A percentile compares a stretch with the other conserved stretches of the same genome.
phyloP scores from a whole-genome alignment of 2,329 filamentous ascomycete genomes.

The Coniochaeta hoffmannii region DNA sequence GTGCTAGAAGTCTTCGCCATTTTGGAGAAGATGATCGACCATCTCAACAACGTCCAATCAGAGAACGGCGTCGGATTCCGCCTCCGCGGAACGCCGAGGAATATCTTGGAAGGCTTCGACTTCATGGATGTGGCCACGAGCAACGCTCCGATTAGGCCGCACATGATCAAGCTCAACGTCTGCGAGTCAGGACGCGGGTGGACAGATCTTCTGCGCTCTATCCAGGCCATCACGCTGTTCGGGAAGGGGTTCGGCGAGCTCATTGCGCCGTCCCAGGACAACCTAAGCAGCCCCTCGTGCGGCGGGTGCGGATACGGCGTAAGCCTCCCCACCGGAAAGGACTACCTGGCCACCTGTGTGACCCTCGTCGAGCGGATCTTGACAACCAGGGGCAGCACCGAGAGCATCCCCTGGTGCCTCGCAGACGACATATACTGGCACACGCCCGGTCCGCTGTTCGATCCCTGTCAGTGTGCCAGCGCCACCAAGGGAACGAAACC shows the following conservation, averaged over 20 bases:
- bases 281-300: not conserved
- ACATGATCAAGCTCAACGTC: not conserved
- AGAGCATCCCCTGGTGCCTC: conserved; percentile 2
- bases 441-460: not conserved
- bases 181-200: conserved; percentile 1
- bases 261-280: not conserved
- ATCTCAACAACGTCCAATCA: not conserved
- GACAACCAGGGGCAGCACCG: not conserved
- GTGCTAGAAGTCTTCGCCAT: not conserved
- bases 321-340: not conserved
- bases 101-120: not conserved
- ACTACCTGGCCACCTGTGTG: conserved; percentile 3
- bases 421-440: conserved; percentile 6
- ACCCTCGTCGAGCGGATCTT: conserved; percentile 2
- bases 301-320: not conserved
- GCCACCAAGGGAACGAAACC: not conserved
- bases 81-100: not conserved
- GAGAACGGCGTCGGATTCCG: not conserved
- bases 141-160: not conserved
- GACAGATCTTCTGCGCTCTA: not conserved
- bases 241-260: conserved; percentile 1
- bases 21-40: not conserved
- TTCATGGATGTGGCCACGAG: conserved; percentile 1
- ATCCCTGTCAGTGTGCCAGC: not conserved
- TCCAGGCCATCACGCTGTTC: not conserved